Evolutionary conservation across 2,329 filamentous ascomycete species (phyloP).

Genomic region (Cadophora sp.): DNA sequence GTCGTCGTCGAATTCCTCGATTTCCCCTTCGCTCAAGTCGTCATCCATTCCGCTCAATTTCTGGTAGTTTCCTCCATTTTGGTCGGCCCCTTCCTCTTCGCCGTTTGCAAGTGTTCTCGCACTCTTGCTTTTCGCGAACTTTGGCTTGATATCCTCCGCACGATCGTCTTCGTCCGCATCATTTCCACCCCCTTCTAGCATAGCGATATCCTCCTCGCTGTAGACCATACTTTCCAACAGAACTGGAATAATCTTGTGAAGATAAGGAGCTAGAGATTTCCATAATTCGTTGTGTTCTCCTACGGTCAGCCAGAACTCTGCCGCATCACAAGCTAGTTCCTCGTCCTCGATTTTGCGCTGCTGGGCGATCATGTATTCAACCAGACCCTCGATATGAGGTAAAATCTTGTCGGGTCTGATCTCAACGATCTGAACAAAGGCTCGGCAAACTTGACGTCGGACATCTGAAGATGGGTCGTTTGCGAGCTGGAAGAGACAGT

Average conservation of each 20-base stretch:
- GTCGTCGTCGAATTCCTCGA: constrained; percentile 70
- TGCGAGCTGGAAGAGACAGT: constrained; percentile 82
- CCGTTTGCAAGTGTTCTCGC: constrained; percentile 51
- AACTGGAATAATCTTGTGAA: constrained; percentile 87
- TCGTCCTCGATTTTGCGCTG: constrained; percentile 83
- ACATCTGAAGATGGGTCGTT: constrained; percentile 81
- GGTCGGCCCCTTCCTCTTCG: constrained; percentile 56
- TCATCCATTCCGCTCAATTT: constrained; percentile 58
- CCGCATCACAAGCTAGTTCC: constrained; percentile 90
- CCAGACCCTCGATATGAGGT: constrained; percentile 85
- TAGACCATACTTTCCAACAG: constrained; percentile 96
- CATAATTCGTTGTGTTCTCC: constrained; percentile 87
- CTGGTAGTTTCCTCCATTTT: constrained; percentile 61
- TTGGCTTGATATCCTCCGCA: constrained; percentile 88
- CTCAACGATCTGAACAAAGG: constrained; percentile 92
- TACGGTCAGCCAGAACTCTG: constrained; percentile 96
- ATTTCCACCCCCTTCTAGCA: constrained; percentile 82
- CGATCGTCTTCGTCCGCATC: constrained; percentile 93
- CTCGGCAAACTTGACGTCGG: constrained; percentile 88
- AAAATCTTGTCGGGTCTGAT: constrained; percentile 88
- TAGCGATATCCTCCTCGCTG: constrained; percentile 87
- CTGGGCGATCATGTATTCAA: constrained; percentile 91
- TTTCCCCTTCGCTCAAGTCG: constrained; percentile 86
- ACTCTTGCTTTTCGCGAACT: constrained; percentile 77
- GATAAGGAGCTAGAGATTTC: constrained; percentile 76